Evolutionary conservation across 75 land plant genomes (phyloP).

Genomic region (Pseudotsuga menziesii): DNA sequence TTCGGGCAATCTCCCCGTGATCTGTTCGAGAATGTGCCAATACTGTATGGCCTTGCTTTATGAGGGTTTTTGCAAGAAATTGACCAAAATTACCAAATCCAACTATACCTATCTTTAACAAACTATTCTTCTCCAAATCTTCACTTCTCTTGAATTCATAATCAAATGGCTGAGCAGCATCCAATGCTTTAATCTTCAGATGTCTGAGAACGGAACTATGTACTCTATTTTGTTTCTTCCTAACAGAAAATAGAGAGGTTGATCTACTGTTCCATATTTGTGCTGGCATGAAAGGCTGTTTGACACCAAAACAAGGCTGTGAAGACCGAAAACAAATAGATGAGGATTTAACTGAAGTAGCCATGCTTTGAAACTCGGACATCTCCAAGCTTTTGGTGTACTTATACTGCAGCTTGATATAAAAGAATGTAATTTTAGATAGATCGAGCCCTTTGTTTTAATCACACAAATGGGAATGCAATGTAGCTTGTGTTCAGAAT

Average conservation of each 20-base stretch:
- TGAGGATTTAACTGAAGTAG: neutral
- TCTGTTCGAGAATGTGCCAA: constrained; percentile 58
- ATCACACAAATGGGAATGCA: neutral
- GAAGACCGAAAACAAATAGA: neutral
- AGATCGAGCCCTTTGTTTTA: neutral
- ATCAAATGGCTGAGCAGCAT: constrained; percentile 45
- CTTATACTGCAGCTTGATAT: neutral
- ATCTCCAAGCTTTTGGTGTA: constrained; percentile 3
- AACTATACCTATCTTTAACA: constrained; percentile 56
- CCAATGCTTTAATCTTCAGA: constrained; percentile 6
- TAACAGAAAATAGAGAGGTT: neutral
- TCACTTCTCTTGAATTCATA: constrained; percentile 27
- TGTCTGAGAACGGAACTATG: neutral
- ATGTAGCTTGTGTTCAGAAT: neutral
- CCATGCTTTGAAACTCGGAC: too few relatives aligned
- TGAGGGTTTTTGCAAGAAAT: constrained; percentile 52
- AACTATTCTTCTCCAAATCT: constrained; percentile 4
- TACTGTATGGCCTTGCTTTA: constrained; percentile 52
- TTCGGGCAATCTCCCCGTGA: constrained; percentile 7
- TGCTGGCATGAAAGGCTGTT: neutral
- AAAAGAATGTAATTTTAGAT: neutral
- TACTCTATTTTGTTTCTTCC: neutral
- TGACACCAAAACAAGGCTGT: neutral
- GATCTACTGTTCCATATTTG: neutral
- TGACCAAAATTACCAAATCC: constrained; percentile 82